A percentile compares a stretch with the other conserved stretches of the same genome.
Evolutionary conservation across 371 early-diverging fungal species (phyloP).

Genomic region (Basidiobolus meristosporus): DNA sequence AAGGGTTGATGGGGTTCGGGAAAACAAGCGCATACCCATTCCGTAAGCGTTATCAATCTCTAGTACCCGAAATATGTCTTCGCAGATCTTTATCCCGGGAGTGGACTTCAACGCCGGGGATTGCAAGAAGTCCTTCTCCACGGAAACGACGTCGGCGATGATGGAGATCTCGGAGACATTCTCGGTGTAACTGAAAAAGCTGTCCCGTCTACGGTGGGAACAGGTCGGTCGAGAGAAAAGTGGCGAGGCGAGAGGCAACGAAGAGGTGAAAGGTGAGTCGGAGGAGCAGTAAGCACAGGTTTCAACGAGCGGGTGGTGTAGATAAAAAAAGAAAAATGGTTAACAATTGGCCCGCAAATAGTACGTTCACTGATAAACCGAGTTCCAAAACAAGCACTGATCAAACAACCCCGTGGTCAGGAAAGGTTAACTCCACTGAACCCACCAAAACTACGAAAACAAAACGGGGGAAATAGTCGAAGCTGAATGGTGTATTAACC

Average conservation of each 20-base stretch:
- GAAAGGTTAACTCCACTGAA: too few relatives aligned
- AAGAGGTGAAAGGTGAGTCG: too few relatives aligned
- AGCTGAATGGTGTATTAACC: slow-evolving; percentile 12
- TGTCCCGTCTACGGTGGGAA: slow-evolving; percentile 15
- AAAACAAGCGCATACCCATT: slow-evolving; percentile 17
- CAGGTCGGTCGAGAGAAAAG: background rate
- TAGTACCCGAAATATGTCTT: slow-evolving; percentile 39
- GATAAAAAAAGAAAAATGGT: background rate
- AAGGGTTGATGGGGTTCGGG: background rate
- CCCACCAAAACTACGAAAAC: too few relatives aligned
- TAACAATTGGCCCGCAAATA: background rate
- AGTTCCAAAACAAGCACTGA: too few relatives aligned
- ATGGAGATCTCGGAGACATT: slow-evolving; percentile 54
- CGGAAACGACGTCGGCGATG: slow-evolving; percentile 29
- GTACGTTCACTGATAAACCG: too few relatives aligned
- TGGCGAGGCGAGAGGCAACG: background rate
- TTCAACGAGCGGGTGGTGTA: background rate
- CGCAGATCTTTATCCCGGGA: slow-evolving; percentile 15
- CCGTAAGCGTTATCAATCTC: slow-evolving; percentile 51
- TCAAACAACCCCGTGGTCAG: too few relatives aligned
- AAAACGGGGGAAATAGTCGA: too few relatives aligned
- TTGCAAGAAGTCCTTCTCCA: slow-evolving; percentile 26
- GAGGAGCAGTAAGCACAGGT: too few relatives aligned
- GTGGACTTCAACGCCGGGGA: slow-evolving; percentile 14
- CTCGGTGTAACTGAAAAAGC: slow-evolving; percentile 52